Evolutionary conservation across 768 basidiomycete genomes (phyloP).

Genomic region (Agaricus subrufescens): DNA sequence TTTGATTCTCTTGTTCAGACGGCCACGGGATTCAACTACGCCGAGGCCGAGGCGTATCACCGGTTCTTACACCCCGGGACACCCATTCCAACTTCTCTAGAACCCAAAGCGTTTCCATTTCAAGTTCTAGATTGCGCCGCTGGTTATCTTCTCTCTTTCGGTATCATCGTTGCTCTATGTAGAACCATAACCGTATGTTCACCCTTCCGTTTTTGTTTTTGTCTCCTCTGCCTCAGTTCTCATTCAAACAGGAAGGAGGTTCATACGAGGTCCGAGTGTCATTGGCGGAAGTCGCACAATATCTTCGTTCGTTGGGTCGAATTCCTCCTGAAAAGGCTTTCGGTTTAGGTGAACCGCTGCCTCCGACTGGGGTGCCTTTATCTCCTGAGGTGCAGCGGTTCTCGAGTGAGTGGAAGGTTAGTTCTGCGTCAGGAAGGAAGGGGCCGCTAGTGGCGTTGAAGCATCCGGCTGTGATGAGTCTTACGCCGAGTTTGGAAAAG

Average conservation of each 20-base stretch:
- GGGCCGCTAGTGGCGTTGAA: slow-evolving; percentile 34
- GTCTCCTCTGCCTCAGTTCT: background rate
- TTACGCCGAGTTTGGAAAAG: slow-evolving; percentile 37
- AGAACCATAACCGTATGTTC: slow-evolving; percentile 41
- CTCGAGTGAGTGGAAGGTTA: slow-evolving; percentile 21
- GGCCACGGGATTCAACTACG: slow-evolving; percentile 54
- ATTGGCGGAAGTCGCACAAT: slow-evolving; percentile 49
- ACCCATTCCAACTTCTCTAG: background rate
- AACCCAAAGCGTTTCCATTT: slow-evolving; percentile 41
- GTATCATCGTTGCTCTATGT: slow-evolving; percentile 51
- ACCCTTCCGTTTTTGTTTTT: background rate
- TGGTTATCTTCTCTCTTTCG: slow-evolving; percentile 55
- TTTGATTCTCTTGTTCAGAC: slow-evolving; percentile 66
- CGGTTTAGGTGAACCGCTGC: slow-evolving; percentile 33
- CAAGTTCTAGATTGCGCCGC: slow-evolving; percentile 59
- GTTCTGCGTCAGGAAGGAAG: slow-evolving; percentile 8
- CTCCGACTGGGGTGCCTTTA: slow-evolving; percentile 25
- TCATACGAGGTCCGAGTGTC: slow-evolving; percentile 60
- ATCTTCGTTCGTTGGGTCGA: slow-evolving; percentile 51
- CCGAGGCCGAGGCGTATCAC: slow-evolving; percentile 47
- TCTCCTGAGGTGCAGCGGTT: slow-evolving; percentile 33
- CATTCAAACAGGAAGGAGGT: slow-evolving; percentile 44
- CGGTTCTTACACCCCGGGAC: slow-evolving; percentile 17
- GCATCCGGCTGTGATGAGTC: slow-evolving; percentile 40
- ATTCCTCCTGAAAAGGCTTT: slow-evolving; percentile 37